A percentile compares a stretch with the other conserved stretches of the same genome.
Conservation (phyloP, 805 yeast genomes). For the Yamadazyma ubonensis region DNA sequence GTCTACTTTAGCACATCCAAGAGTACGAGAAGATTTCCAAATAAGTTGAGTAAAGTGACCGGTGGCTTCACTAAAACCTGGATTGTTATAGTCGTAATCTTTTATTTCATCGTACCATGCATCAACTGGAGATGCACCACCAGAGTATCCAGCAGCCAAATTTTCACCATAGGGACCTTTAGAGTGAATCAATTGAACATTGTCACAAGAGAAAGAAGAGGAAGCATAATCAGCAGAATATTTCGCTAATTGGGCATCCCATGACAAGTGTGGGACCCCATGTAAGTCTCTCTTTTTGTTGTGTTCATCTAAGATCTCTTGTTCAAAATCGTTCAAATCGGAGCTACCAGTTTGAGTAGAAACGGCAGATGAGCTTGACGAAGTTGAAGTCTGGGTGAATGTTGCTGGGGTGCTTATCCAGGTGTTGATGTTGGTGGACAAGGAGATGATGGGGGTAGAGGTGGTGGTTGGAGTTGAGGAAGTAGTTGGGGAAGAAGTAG, state of each 20-base stretch:
- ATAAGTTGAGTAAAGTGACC: conserved; percentile 81
- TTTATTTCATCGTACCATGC: conserved; percentile 73
- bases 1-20: conserved; percentile 64
- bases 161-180: conserved; percentile 73
- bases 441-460: conserved; percentile 12
- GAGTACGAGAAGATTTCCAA: conserved; percentile 58
- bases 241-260: conserved; percentile 34
- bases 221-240: conserved; percentile 50
- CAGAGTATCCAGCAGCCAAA: conserved; percentile 66
- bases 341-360: conserved; percentile 16
- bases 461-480: conserved; percentile 15
- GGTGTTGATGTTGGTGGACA: conserved; percentile 10
- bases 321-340: conserved; percentile 21
- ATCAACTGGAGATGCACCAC: conserved; percentile 57
- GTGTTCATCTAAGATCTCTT: conserved; percentile 34
- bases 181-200: conserved; percentile 63
- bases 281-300: conserved; percentile 39
- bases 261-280: conserved; percentile 27
- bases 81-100: conserved; percentile 51
- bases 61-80: conserved; percentile 52
- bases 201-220: conserved; percentile 49
- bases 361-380: conserved; percentile 17
- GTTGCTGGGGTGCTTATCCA: conserved; percentile 9
- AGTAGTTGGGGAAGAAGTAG: conserved; percentile 12
- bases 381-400: conserved; percentile 12